Evolutionary conservation across 2,329 filamentous ascomycete species (phyloP), one percentile per base, ranked within the genome.

Genomic region (Arthrobotrys sinensis): DNA sequence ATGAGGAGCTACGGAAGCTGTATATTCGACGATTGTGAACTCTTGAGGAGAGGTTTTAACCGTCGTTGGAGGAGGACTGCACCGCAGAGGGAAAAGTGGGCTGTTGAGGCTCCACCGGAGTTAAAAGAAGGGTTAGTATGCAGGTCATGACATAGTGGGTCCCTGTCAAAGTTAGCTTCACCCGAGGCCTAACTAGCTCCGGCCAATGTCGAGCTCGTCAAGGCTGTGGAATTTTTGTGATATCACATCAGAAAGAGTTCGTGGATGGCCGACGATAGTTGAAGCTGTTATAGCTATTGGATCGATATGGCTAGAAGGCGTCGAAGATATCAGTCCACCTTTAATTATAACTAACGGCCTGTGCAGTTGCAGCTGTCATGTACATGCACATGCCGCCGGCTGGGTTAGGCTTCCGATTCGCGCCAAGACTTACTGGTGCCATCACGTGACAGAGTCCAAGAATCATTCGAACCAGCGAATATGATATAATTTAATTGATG

Each of bases 101-200:
- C 55, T 43, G 55, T 43, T 43, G 55, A 60, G 55, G 55, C 19
- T 60, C 55, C 55, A 60, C 55, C 36, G 55, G 55, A 60, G 12
- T 43, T 60, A 60, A 28, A 28, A 60, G 55, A 60, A 38, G 19
- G 55, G 34, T 60, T 43, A 60, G 55, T 60, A 57, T 45, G 70
- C 50, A 55, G 63, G 70, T 62, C 70, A 73, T 73, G 45, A 62
- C 70, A 73, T 73, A 53, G 70, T 73, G 70, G 70, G 70, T 63
- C 32, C 38, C 40, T 48, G 45, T 48, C 55, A 70, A 63, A 46
- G 43, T 36, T 50, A 48, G 43, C 21, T 34, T 53, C 16, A 36
- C 10, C 19, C 32, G 14, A 50, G 46, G 8, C 16, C 11, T 48
- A 45, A 45, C 28, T 11, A 21, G 19, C 38, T 62, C 55, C 55